Conservation (phyloP, 371 early-diverging fungal species). For the Massospora cicadina region DNA sequence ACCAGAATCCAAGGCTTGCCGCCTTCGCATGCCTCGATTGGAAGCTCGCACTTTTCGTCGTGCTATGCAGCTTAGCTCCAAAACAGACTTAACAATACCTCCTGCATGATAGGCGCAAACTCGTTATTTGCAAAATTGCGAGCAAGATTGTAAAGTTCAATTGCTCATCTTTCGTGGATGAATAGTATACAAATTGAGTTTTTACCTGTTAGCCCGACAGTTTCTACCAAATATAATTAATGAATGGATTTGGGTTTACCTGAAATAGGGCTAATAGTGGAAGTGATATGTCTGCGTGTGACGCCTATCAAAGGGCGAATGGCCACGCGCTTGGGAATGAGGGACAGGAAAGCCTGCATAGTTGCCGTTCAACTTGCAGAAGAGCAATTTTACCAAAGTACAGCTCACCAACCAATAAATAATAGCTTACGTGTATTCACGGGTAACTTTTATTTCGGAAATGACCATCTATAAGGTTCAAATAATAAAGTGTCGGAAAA, state of each 20-base stretch:
- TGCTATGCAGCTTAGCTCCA: constrained; percentile 14
- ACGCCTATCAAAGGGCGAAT: not conserved
- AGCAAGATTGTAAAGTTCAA: constrained; percentile 23
- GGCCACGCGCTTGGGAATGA: not conserved
- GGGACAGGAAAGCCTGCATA: not conserved
- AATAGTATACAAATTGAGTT: not conserved
- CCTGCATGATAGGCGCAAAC: constrained; percentile 30
- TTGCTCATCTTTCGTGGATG: constrained; percentile 19
- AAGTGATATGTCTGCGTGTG: not conserved
- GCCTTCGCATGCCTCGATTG: constrained; percentile 26
- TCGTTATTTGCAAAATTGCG: constrained; percentile 28
- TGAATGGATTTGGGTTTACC: not conserved
- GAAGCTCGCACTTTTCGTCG: constrained; percentile 29
- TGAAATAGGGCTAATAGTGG: not conserved
- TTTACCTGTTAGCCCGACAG: too few species aligned
- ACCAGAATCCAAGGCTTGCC: constrained; percentile 34
- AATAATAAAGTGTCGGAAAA: too few species aligned
- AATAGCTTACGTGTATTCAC: too few species aligned
- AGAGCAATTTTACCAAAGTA: not conserved
- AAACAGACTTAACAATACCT: constrained; percentile 12
- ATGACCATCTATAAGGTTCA: too few species aligned
- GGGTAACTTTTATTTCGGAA: too few species aligned
- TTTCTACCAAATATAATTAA: not conserved
- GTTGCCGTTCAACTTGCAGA: not conserved
- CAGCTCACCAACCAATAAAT: too few species aligned